A percentile compares a stretch with the other conserved stretches of the same genome.
phyloP scores from a whole-genome alignment of 768 basidiomycete genomes.

The Hypholoma sublateritium region DNA sequence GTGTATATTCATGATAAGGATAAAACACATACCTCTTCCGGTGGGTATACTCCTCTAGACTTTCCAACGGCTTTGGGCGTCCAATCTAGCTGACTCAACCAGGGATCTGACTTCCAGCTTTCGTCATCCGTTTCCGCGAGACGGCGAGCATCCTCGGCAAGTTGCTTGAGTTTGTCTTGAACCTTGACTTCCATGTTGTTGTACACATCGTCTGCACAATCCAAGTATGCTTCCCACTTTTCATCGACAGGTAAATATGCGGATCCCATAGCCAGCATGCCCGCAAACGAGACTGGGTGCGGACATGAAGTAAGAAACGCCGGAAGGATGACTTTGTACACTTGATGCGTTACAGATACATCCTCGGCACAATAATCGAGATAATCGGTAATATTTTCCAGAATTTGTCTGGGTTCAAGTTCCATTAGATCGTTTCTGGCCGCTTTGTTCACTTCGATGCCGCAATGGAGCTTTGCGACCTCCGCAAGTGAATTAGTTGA shows the following conservation, averaged over 20 bases:
- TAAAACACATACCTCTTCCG: constrained; percentile 16
- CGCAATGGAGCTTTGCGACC: constrained; percentile 88
- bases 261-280: constrained; percentile 88
- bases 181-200: constrained; percentile 69
- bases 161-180: constrained; percentile 66
- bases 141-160: constrained; percentile 70
- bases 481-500: constrained; percentile 91
- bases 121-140: constrained; percentile 44
- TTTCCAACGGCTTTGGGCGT: constrained; percentile 78
- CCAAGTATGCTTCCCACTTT: constrained; percentile 83
- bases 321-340: constrained; percentile 77
- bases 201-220: constrained; percentile 76
- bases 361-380: constrained; percentile 86
- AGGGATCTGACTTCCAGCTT: constrained; percentile 71
- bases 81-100: constrained; percentile 95
- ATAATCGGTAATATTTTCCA: constrained; percentile 66
- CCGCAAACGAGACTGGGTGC: constrained; percentile 90
- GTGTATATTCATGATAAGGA: no score
- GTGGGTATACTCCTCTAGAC: constrained; percentile 55
- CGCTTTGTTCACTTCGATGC: constrained; percentile 75
- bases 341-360: constrained; percentile 80
- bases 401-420: constrained; percentile 61
- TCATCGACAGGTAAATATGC: constrained; percentile 90
- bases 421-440: constrained; percentile 78
- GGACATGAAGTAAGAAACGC: constrained; percentile 83